phyloP scores from a whole-genome alignment of 202 grass and related monocot genomes.

The Dendrocalamus latiflorus region DNA sequence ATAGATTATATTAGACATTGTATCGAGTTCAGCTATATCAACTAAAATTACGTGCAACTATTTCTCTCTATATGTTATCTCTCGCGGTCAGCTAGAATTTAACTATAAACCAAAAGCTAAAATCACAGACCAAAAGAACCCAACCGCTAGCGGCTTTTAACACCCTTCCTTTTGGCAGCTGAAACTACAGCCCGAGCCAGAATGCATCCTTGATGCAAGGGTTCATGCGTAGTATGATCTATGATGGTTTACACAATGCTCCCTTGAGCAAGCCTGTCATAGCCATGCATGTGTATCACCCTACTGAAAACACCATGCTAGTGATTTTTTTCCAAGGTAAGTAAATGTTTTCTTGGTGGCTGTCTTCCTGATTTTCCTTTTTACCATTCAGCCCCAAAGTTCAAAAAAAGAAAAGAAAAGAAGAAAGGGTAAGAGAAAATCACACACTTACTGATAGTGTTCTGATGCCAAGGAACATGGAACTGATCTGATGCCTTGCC shows the following conservation, averaged over 20 bases:
- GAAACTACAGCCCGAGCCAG: neutral
- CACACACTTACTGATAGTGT: slow-evolving; percentile 9
- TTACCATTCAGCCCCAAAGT: slow-evolving; percentile 2
- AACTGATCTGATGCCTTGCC: slow-evolving; percentile 48
- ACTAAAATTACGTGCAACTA: no score
- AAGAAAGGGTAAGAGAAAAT: neutral
- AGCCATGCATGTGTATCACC: neutral
- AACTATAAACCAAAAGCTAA: no score
- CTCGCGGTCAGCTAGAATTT: no score
- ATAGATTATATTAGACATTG: no score
- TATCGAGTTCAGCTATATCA: no score
- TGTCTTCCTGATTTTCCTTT: neutral
- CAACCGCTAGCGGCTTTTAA: neutral
- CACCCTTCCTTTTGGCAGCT: neutral
- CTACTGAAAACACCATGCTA: neutral
- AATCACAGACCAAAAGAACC: no score
- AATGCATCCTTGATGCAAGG: neutral
- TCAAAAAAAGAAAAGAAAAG: neutral
- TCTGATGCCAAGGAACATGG: slow-evolving; percentile 41
- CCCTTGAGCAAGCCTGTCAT: neutral
- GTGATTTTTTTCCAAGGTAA: neutral
- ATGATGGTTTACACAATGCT: neutral
- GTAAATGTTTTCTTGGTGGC: neutral
- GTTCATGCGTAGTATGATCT: neutral
- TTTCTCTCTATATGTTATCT: no score